A percentile compares a stretch with the other conserved stretches of the same genome.
phyloP scores from a whole-genome alignment of 306 rosid genomes.

The Cucurbita argyrosperma region DNA sequence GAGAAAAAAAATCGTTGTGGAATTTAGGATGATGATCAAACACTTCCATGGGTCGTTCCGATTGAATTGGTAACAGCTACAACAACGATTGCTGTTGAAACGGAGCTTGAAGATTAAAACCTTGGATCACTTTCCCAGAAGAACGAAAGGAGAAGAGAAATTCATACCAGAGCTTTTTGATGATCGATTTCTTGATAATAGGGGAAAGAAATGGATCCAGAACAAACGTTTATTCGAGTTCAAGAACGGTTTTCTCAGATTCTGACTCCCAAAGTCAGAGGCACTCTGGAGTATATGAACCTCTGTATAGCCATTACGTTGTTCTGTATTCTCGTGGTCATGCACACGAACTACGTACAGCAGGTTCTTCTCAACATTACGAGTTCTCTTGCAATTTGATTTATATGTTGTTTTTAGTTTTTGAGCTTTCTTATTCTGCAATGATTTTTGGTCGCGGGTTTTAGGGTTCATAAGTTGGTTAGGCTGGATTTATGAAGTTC shows the following conservation, averaged over 20 bases:
- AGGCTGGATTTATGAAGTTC: not conserved
- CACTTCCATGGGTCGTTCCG: not conserved
- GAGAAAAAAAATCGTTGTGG: not conserved
- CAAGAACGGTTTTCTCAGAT: conserved; percentile 93
- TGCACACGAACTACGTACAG: conserved; percentile 99
- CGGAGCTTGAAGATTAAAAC: not conserved
- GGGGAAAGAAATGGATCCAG: conserved; percentile 60
- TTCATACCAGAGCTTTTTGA: not conserved
- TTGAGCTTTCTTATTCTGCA: not conserved
- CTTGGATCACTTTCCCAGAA: not conserved
- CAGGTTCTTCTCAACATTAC: conserved; percentile 30
- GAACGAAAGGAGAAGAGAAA: not conserved
- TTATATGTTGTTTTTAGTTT: not conserved
- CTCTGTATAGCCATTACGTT: conserved; percentile 67
- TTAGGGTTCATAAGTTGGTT: conserved; percentile 11
- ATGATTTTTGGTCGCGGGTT: not conserved
- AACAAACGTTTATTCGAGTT: conserved; percentile 87
- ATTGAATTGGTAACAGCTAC: not conserved
- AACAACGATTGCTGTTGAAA: not conserved
- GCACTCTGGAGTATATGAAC: conserved; percentile 66
- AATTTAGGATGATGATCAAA: not conserved
- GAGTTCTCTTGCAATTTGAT: not conserved
- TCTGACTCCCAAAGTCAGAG: conserved; percentile 80
- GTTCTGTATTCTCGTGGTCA: conserved; percentile 88
- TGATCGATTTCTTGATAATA: not conserved